These are phyloP conservation scores for Backusella macrospora DNA, from an alignment of 192 early-diverging fungal species.

Conservation along the genomic window DNA sequence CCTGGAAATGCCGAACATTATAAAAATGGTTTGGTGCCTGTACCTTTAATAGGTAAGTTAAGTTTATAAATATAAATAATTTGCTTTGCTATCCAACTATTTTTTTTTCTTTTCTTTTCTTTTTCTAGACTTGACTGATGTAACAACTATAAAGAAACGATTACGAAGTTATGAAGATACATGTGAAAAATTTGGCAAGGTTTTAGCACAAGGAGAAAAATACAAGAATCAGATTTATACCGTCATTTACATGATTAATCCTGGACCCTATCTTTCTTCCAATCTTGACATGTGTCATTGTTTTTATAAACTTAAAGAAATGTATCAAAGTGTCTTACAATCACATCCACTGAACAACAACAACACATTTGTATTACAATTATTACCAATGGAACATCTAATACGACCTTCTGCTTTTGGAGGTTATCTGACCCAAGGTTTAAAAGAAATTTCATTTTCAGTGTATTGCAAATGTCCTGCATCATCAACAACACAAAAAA, in stretches of 20 bases:
- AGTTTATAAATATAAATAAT: neutral
- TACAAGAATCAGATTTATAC: slow-evolving; percentile 34
- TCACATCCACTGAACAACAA: slow-evolving; percentile 37
- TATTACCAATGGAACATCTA: slow-evolving; percentile 51
- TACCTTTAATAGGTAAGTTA: slow-evolving; percentile 39
- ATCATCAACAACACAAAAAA: slow-evolving; percentile 9
- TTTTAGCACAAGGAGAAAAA: neutral
- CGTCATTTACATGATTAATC: slow-evolving; percentile 53
- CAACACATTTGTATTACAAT: slow-evolving; percentile 43
- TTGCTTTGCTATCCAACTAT: neutral
- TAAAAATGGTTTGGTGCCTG: slow-evolving; percentile 47
- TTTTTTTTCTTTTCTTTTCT: neutral
- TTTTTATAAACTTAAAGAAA: slow-evolving; percentile 49
- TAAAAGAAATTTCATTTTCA: slow-evolving; percentile 55
- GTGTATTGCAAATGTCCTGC: slow-evolving; percentile 49
- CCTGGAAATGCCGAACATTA: slow-evolving; percentile 38
- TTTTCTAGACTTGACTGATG: neutral
- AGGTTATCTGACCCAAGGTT: slow-evolving; percentile 47
- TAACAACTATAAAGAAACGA: neutral
- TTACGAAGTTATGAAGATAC: slow-evolving; percentile 18
- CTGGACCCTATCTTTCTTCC: slow-evolving; percentile 44
- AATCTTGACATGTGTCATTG: slow-evolving; percentile 50
- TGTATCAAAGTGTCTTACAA: slow-evolving; percentile 39
- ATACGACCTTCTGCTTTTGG: slow-evolving; percentile 49
- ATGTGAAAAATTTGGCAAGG: neutral